Conservation (phyloP, 2,329 filamentous ascomycete species). For the Aspergillus arachidicola region DNA sequence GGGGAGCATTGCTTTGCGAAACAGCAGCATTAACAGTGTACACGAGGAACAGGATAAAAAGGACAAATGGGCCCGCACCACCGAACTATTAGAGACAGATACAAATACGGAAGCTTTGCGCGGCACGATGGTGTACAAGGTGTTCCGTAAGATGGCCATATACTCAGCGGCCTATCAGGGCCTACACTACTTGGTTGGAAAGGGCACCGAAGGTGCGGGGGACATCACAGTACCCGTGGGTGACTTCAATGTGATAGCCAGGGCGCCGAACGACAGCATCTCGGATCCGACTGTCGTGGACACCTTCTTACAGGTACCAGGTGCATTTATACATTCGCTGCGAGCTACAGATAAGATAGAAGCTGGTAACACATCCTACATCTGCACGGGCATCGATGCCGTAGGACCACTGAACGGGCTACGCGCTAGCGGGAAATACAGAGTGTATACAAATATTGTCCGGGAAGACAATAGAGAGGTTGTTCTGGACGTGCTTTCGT, state of each 20-base stretch:
- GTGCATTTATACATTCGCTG: slow-evolving; percentile 34
- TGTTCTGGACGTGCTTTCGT: background rate
- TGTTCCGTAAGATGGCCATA: background rate
- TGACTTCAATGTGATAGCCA: too few relatives aligned
- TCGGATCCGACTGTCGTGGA: slow-evolving; percentile 28
- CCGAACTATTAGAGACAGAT: too few relatives aligned
- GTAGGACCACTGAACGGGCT: background rate
- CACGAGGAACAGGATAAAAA: too few relatives aligned
- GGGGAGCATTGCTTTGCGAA: too few relatives aligned
- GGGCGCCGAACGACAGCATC: slow-evolving; percentile 11
- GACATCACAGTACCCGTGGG: too few relatives aligned
- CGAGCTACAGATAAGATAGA: too few relatives aligned
- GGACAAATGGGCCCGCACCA: too few relatives aligned
- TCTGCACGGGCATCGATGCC: too few relatives aligned
- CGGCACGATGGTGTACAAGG: background rate
- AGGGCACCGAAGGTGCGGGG: background rate
- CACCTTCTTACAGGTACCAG: slow-evolving; percentile 34
- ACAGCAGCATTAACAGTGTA: too few relatives aligned
- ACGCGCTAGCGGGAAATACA: too few relatives aligned
- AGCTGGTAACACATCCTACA: too few relatives aligned
- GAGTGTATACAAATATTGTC: background rate
- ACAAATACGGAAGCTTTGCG: background rate
- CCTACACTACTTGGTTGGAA: background rate
- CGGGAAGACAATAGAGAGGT: background rate
- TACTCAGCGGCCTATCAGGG: background rate